phyloP scores from a whole-genome alignment of 148 eudicot species.

The Pouteria glomerata region DNA sequence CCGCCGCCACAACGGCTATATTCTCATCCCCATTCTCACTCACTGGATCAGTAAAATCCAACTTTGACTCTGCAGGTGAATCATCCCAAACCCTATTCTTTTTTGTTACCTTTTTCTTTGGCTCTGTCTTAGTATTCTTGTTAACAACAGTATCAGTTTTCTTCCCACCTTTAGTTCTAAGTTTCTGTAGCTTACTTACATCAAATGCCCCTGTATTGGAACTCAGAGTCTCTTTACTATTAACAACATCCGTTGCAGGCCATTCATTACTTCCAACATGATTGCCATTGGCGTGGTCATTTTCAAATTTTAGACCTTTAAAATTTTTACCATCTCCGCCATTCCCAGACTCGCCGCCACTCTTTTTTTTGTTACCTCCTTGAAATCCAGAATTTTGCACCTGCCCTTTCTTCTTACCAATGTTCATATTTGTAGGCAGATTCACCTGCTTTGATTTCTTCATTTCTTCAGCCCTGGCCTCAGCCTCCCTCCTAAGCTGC shows the following conservation, averaged over 20 bases:
- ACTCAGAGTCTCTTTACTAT: constrained; percentile 57
- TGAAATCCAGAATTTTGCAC: constrained; percentile 41
- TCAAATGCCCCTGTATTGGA: constrained; percentile 73
- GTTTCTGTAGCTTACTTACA: constrained; percentile 82
- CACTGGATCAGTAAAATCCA: constrained; percentile 82
- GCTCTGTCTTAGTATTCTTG: constrained; percentile 22
- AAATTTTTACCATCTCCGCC: constrained; percentile 40
- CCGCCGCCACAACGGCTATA: constrained; percentile 36
- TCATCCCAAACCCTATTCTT: constrained; percentile 97
- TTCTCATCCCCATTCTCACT: constrained; percentile 57
- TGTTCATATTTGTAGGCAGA: constrained; percentile 25
- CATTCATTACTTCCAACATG: constrained; percentile 20
- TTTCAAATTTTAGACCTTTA: constrained; percentile 33
- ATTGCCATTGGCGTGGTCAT: constrained; percentile 46
- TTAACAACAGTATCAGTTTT: constrained; percentile 30
- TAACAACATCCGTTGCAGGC: constrained; percentile 26
- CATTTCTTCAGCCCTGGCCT: constrained; percentile 79
- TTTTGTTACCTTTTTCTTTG: constrained; percentile 72
- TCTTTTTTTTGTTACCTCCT: constrained; percentile 57
- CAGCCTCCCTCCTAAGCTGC: constrained; percentile 88
- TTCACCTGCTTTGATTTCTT: constrained; percentile 62
- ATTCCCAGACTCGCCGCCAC: constrained; percentile 45
- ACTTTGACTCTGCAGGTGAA: constrained; percentile 49
- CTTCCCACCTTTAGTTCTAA: constrained; percentile 21
- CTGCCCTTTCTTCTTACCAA: constrained; percentile 54